These are phyloP conservation scores for Mucor ambiguus DNA, from an alignment of 371 early-diverging fungal species.

Conservation along the genomic window DNA sequence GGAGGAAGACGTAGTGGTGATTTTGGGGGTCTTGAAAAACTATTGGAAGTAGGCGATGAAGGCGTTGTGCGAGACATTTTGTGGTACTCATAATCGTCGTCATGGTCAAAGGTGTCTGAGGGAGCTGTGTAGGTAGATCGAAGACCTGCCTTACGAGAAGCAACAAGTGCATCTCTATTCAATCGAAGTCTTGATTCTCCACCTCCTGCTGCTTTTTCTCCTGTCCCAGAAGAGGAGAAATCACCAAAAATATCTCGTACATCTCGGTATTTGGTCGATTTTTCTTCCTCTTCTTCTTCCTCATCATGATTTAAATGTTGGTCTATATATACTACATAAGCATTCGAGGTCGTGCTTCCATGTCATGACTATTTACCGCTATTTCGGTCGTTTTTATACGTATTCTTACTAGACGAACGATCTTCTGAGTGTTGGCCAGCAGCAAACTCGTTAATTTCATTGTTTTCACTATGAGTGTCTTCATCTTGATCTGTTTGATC, in stretches of 20 bases:
- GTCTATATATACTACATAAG: not conserved
- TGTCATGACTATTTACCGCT: not conserved
- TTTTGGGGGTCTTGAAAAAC: slow-evolving; percentile 42
- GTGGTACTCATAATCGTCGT: slow-evolving; percentile 1
- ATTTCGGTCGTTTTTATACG: not conserved
- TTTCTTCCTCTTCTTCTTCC: slow-evolving; percentile 1
- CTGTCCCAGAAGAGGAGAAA: slow-evolving; percentile 8
- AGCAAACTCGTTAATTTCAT: not conserved
- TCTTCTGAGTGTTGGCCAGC: slow-evolving; percentile 3
- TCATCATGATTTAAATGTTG: not conserved
- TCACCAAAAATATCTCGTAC: slow-evolving; percentile 40
- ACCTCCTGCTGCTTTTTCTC: not conserved
- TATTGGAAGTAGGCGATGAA: slow-evolving; percentile 18
- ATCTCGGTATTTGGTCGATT: slow-evolving; percentile 32
- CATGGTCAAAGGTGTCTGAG: not conserved
- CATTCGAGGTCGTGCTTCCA: not conserved
- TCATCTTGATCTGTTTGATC: not conserved
- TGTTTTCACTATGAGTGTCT: not conserved
- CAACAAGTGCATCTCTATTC: slow-evolving; percentile 16
- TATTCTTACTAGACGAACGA: not conserved
- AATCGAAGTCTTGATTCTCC: slow-evolving; percentile 5
- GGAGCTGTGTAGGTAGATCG: slow-evolving; percentile 16
- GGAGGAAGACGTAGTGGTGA: slow-evolving; percentile 37
- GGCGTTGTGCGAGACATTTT: slow-evolving; percentile 16
- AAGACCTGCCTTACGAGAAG: slow-evolving; percentile 18